Conservation (phyloP, 805 yeast genomes). For the Priceomyces fermenticarens region DNA sequence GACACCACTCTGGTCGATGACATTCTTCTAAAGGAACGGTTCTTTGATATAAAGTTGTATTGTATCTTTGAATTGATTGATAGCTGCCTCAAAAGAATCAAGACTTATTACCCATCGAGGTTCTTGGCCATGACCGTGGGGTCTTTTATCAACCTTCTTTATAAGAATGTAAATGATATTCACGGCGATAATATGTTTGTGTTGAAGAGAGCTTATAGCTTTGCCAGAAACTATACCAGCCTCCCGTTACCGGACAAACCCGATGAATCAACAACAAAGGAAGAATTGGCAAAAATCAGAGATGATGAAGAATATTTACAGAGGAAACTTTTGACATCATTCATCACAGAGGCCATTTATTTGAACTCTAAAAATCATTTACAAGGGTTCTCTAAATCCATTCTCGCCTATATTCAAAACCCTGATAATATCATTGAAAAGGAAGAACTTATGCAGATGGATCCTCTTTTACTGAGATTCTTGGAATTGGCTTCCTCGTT, state of each 20-base stretch:
- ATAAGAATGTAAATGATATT: slow-evolving; percentile 27
- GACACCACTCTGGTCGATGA: slow-evolving; percentile 11
- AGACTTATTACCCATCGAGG: slow-evolving; percentile 74
- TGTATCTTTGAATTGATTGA: slow-evolving; percentile 62
- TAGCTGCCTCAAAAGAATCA: slow-evolving; percentile 56
- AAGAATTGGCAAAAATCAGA: slow-evolving; percentile 36
- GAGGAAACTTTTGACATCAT: slow-evolving; percentile 60
- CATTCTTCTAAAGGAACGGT: slow-evolving; percentile 15
- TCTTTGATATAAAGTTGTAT: slow-evolving; percentile 60
- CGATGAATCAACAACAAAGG: slow-evolving; percentile 34
- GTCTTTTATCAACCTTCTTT: slow-evolving; percentile 52
- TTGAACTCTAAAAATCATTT: slow-evolving; percentile 18
- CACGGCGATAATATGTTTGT: slow-evolving; percentile 29
- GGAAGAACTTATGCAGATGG: slow-evolving; percentile 7
- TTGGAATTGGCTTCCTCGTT: slow-evolving; percentile 52
- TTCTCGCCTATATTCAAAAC: slow-evolving; percentile 19
- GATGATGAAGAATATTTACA: slow-evolving; percentile 63
- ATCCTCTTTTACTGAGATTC: slow-evolving; percentile 21
- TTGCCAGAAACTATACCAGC: slow-evolving; percentile 47
- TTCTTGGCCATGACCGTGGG: slow-evolving; percentile 69
- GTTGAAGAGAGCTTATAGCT: slow-evolving; percentile 60
- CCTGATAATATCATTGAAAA: not conserved
- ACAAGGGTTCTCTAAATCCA: slow-evolving; percentile 23
- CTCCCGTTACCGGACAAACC: slow-evolving; percentile 42
- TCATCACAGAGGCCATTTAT: slow-evolving; percentile 53